Percentiles rank a stretch among this genome's conserved stretches.
Conservation (phyloP, 805 yeast species). For the Suhomyces sp. region DNA sequence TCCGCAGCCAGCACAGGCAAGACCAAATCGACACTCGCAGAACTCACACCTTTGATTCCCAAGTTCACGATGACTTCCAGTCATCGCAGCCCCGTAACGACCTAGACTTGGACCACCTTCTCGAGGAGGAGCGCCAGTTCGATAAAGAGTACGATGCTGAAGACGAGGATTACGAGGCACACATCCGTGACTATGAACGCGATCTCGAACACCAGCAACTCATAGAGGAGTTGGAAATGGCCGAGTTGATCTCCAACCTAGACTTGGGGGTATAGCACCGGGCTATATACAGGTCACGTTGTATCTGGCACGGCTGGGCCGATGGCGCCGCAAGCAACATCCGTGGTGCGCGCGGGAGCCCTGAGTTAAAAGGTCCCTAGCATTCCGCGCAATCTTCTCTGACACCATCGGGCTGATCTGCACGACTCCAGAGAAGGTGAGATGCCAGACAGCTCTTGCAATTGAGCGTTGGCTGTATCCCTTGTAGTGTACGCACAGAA, state of each 20-base stretch:
- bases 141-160: conserved; percentile 3
- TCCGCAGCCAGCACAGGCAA: conserved; percentile 23
- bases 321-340: neutral
- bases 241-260: conserved; percentile 10
- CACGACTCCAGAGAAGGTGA: neutral
- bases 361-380: neutral
- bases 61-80: conserved; percentile 6
- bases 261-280: conserved; percentile 2
- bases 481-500: neutral
- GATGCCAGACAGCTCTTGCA: neutral
- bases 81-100: conserved; percentile 8
- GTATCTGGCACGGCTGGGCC: neutral
- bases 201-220: conserved; percentile 19
- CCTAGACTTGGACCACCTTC: conserved; percentile 17
- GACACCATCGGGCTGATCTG: neutral
- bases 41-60: conserved; percentile 16
- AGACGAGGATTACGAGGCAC: conserved; percentile 11
- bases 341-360: neutral
- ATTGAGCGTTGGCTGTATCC: neutral
- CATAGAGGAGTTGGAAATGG: conserved; percentile 13
- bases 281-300: neutral
- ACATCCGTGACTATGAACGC: conserved; percentile 8
- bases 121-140: conserved; percentile 21
- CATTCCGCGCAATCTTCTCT: neutral
- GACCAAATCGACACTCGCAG: conserved; percentile 17